Conservation (phyloP, 1,139 yeast genomes). For the Yamadazyma buinensis region DNA sequence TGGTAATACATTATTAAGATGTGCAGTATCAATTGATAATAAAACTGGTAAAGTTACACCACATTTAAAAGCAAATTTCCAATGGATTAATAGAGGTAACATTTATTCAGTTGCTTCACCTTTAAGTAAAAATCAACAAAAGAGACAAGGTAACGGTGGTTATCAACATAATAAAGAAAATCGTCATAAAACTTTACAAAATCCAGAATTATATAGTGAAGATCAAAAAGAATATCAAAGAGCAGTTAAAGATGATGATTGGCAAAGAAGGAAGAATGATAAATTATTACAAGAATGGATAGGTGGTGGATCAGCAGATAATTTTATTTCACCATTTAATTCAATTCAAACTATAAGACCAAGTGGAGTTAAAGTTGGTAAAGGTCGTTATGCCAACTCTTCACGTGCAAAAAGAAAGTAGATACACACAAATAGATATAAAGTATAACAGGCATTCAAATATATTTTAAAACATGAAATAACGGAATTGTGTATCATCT, state of each 20-base stretch:
- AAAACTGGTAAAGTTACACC: slow-evolving; percentile 80
- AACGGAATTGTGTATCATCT: no score
- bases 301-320: slow-evolving; percentile 93
- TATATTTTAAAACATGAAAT: no score
- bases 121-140: slow-evolving; percentile 58
- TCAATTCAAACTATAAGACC: slow-evolving; percentile 59
- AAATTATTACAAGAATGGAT: slow-evolving; percentile 83
- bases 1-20: slow-evolving; percentile 81
- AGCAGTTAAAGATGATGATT: slow-evolving; percentile 81
- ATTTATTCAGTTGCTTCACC: slow-evolving; percentile 73
- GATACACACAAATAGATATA: no score
- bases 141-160: slow-evolving; percentile 67
- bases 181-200: slow-evolving; percentile 49
- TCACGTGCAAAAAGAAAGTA: slow-evolving; percentile 19
- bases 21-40: slow-evolving; percentile 83
- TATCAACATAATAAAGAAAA: slow-evolving; percentile 63
- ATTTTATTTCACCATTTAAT: slow-evolving; percentile 83
- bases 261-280: slow-evolving; percentile 85
- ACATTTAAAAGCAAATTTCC: slow-evolving; percentile 87
- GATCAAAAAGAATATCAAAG: slow-evolving; percentile 93
- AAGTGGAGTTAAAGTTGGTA: slow-evolving; percentile 75
- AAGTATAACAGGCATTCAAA: no score
- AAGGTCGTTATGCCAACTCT: slow-evolving; percentile 77
- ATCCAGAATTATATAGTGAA: slow-evolving; percentile 68
- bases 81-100: slow-evolving; percentile 91